Conservation (phyloP, 2,329 filamentous ascomycete genomes). For the Magnaporthales sp. region DNA sequence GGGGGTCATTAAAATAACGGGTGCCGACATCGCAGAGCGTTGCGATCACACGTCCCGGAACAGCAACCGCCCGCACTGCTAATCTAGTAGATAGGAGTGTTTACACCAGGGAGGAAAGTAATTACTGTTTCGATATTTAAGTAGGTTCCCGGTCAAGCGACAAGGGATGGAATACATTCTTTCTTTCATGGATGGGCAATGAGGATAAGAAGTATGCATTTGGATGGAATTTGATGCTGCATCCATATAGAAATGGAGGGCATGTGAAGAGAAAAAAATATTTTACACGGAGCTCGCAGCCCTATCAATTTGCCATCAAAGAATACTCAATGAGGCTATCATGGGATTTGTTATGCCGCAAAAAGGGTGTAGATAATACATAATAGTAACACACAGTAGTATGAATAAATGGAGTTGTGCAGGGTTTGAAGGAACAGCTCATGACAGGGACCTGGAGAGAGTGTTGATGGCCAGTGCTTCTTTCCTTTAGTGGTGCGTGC, state of each 20-base stretch:
- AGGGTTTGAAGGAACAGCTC: background rate
- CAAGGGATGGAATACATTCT: too few species aligned
- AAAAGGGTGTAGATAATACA: too few species aligned
- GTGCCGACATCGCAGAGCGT: background rate
- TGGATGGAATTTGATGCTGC: background rate
- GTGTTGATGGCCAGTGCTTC: background rate
- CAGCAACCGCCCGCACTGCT: background rate
- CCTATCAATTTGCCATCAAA: background rate
- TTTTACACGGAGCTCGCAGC: background rate
- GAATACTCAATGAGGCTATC: background rate
- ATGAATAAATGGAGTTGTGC: background rate
- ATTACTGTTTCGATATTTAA: background rate
- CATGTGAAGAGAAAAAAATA: background rate
- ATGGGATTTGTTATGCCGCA: background rate
- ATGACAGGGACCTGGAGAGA: background rate
- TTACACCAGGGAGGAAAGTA: background rate
- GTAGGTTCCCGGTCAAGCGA: background rate
- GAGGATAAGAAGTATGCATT: too few species aligned
- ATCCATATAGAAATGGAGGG: background rate
- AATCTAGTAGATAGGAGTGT: background rate
- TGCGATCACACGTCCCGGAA: background rate
- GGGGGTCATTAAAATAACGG: background rate
- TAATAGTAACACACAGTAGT: too few species aligned
- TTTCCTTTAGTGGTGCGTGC: background rate
- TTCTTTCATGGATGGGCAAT: too few species aligned